Conservation (phyloP, 805 yeast genomes). For the Ascoidea tarda region DNA sequence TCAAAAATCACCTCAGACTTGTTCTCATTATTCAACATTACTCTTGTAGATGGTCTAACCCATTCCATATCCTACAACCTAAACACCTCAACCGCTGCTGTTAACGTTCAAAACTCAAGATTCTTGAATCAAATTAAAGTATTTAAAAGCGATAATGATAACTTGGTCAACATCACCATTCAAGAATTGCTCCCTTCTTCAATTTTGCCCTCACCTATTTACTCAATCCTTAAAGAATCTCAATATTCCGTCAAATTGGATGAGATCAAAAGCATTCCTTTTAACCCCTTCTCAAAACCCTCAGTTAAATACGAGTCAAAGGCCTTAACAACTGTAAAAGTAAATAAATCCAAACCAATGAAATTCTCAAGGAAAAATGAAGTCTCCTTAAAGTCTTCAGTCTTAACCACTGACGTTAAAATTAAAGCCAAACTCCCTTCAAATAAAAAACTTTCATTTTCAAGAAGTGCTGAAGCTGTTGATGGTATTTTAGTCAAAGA, state of each 20-base stretch:
- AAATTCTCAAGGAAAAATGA: neutral
- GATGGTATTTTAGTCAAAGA: neutral
- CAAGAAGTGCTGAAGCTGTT: neutral
- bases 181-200: neutral
- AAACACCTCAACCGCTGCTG: neutral
- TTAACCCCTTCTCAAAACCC: neutral
- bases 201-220: neutral
- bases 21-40: neutral
- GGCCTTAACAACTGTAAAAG: too few species aligned
- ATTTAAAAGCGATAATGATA: too few species aligned
- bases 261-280: neutral
- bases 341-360: neutral
- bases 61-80: neutral
- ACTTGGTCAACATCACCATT: too few species aligned
- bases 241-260: neutral
- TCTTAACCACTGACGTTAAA: neutral
- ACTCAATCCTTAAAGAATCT: neutral
- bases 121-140: neutral
- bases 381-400: neutral
- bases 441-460: neutral
- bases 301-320: neutral
- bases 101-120: neutral
- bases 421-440: too few species aligned
- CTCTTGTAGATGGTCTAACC: neutral
- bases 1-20: neutral